These are phyloP conservation scores for Stagonosporopsis vannaccii DNA, from an alignment of 2,329 filamentous ascomycete species.

Conservation along the genomic window DNA sequence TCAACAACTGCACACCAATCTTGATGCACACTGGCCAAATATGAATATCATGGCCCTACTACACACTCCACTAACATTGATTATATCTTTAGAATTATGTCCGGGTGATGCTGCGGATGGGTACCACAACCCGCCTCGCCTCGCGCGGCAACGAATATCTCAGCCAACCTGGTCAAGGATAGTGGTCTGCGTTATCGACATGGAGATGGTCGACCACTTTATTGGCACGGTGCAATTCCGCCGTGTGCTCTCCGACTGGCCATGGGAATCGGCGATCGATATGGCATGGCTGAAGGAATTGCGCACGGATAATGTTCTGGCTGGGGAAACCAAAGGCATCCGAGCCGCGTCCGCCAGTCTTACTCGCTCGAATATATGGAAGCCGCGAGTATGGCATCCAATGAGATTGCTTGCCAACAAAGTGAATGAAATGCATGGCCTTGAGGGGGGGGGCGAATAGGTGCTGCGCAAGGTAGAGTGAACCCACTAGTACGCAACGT, in stretches of 20 bases:
- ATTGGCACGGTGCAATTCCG: not conserved
- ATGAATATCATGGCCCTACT: not conserved
- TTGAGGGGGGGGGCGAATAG: not conserved
- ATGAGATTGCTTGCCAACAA: not conserved
- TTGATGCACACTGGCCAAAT: not conserved
- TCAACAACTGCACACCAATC: not conserved
- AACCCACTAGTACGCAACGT: not conserved
- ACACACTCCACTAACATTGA: not conserved
- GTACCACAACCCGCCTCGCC: slow-evolving; percentile 1
- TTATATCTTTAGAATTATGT: no score
- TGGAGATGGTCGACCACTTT: not conserved
- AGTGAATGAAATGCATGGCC: not conserved
- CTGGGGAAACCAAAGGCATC: not conserved
- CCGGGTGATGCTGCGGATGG: not conserved
- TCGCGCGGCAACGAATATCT: slow-evolving; percentile 1
- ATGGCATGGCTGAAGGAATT: slow-evolving; percentile 11
- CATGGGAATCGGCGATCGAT: slow-evolving; percentile 13
- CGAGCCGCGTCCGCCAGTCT: slow-evolving; percentile 4
- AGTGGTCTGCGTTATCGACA: not conserved
- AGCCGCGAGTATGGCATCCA: not conserved
- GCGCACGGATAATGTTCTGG: slow-evolving; percentile 3
- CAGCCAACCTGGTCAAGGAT: not conserved
- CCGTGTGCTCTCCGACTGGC: slow-evolving; percentile 2
- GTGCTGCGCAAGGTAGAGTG: not conserved
- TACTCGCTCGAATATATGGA: slow-evolving; percentile 2